Evolutionary conservation across 2,329 filamentous ascomycete genomes (phyloP), one percentile per base, ranked within the genome.

Genomic region (Teratosphaeria epicoccoides): DNA sequence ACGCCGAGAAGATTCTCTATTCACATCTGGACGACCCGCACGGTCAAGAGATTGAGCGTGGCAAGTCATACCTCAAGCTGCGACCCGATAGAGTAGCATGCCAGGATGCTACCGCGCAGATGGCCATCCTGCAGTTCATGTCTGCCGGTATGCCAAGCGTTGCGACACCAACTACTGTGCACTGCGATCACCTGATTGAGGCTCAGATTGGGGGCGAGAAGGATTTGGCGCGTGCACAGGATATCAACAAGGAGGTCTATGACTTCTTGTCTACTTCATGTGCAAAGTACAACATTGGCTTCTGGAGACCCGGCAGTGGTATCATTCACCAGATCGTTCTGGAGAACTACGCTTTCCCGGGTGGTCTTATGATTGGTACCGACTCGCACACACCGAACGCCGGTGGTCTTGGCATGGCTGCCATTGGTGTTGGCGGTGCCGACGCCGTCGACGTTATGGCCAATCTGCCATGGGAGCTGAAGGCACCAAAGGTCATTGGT

Each of bases 61-160:
- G 93, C 68, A 82, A 82, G 65, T 96, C 90, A 55, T 97, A 98
- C 76, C 83, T 98, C 62, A 96, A 91, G 79, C 84, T 98, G 63
- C 87, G 93, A 61, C 93, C 93, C 53, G 93, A 98, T 71, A 88
- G 93, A 73, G 93, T 98, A 66, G 93, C 93, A 72, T 97, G 93
- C 80, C 93, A 98, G 79, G 93, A 98, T 81, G 93, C 93, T 70
- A 97, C 93, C 55, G 93, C 93, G 59, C 93, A 98, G 81, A 98
- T 98, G 93, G 93, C 93, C 59, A 95, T 98, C 63, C 81, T 98
- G 54, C 93, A 98, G 78, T 98, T 98, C 82, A 98, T 98, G 90
- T 95, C 88, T 51, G 91, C 93, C 55, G 91, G 91, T 71, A 91
- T 98, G 88, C 87, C 88, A 61, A 84, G 85, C 23, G 93, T 97